phyloP scores from a whole-genome alignment of 371 early-diverging fungal genomes.

The Lichtheimia ramosa region DNA sequence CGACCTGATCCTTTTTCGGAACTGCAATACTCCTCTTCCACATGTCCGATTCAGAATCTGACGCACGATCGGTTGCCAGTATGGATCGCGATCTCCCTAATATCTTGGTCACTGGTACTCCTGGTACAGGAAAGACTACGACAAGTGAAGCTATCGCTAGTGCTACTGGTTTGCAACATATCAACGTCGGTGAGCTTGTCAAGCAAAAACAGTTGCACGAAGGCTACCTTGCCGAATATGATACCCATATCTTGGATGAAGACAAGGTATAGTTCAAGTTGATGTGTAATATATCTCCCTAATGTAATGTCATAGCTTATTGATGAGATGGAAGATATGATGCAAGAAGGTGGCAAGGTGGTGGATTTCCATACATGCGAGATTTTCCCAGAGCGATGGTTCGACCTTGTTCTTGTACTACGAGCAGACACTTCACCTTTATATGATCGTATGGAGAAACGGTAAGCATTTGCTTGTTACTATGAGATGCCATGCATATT shows the following conservation, averaged over 20 bases:
- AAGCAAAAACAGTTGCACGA: slow-evolving; percentile 86
- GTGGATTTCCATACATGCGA: slow-evolving; percentile 95
- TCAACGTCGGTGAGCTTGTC: slow-evolving; percentile 90
- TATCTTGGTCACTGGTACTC: slow-evolving; percentile 97
- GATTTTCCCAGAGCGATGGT: slow-evolving; percentile 95
- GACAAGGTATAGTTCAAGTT: slow-evolving; percentile 68
- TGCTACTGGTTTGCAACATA: slow-evolving; percentile 69
- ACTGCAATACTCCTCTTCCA: slow-evolving; percentile 1
- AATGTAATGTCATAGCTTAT: slow-evolving; percentile 48
- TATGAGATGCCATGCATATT: not conserved
- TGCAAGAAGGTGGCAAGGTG: slow-evolving; percentile 81
- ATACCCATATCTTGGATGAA: slow-evolving; percentile 91
- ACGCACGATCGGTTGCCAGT: slow-evolving; percentile 1
- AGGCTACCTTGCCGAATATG: slow-evolving; percentile 86
- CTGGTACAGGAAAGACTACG: slow-evolving; percentile 98
- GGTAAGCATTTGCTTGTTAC: slow-evolving; percentile 49
- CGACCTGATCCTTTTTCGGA: too few relatives aligned
- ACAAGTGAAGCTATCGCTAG: slow-evolving; percentile 80
- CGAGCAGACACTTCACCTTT: slow-evolving; percentile 78
- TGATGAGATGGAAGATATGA: slow-evolving; percentile 84
- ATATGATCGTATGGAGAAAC: slow-evolving; percentile 81
- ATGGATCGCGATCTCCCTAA: slow-evolving; percentile 63
- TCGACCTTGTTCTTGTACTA: slow-evolving; percentile 95
- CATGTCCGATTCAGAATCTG: slow-evolving; percentile 17
- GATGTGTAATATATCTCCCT: not conserved